phyloP scores from a whole-genome alignment of 495 filamentous ascomycete genomes.

The Staphylotrichum tortipilum region DNA sequence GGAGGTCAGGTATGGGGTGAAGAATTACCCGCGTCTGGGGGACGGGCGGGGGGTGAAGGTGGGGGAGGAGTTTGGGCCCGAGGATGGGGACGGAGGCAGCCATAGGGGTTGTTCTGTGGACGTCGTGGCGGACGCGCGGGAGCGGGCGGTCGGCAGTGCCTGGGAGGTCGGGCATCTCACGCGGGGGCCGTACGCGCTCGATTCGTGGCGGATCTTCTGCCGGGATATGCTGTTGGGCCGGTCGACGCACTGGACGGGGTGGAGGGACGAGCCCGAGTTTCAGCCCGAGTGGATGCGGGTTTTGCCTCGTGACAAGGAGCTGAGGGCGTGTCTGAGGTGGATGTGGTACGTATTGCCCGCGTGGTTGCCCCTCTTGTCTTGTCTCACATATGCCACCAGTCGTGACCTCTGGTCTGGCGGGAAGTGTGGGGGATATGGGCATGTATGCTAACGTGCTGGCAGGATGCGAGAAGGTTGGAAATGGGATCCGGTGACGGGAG shows the following conservation, averaged over 20 bases:
- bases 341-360: conserved; percentile 56
- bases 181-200: conserved; percentile 79
- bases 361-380: neutral
- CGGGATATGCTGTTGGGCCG: conserved; percentile 63
- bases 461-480: conserved; percentile 61
- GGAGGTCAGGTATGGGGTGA: conserved; percentile 53
- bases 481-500: conserved; percentile 69
- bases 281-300: conserved; percentile 83
- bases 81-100: conserved; percentile 14
- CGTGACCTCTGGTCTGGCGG: too few species aligned
- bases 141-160: conserved; percentile 35
- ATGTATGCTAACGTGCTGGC: neutral
- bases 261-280: conserved; percentile 31
- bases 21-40: conserved; percentile 54
- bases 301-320: conserved; percentile 76
- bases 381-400: too few species aligned
- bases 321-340: conserved; percentile 79
- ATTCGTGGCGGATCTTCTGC: conserved; percentile 93
- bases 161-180: conserved; percentile 88
- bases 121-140: conserved; percentile 21
- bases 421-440: too few species aligned
- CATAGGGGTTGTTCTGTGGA: conserved; percentile 7
- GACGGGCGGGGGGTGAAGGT: conserved; percentile 49
- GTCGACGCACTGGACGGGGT: conserved; percentile 54
- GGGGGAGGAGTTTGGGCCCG: conserved; percentile 34